These are phyloP conservation scores for Gossypium raimondii DNA, from an alignment of 345 rosid species.

Conservation along the genomic window DNA sequence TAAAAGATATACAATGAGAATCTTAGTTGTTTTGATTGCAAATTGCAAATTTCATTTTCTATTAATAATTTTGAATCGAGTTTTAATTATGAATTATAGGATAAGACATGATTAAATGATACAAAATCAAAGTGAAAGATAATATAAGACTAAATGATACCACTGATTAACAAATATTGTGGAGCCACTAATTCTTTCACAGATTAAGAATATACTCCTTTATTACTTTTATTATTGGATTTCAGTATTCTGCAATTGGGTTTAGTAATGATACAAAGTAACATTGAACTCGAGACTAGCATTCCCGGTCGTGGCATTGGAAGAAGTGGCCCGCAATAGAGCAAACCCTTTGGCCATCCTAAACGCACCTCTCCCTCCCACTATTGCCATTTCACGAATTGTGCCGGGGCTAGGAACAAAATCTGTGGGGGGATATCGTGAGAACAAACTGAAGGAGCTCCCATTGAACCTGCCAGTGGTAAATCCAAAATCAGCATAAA, in stretches of 20 bases:
- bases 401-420: not conserved
- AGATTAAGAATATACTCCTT: too few species aligned
- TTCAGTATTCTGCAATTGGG: not conserved
- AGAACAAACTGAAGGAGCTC: slow-evolving; percentile 43
- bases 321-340: slow-evolving; percentile 16
- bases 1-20: too few species aligned
- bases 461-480: slow-evolving; percentile 37
- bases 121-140: too few species aligned
- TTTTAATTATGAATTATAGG: too few species aligned
- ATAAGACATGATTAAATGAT: too few species aligned
- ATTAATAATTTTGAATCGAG: too few species aligned
- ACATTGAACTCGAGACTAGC: slow-evolving; percentile 37
- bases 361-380: slow-evolving; percentile 38
- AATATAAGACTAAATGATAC: too few species aligned
- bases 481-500: slow-evolving; percentile 40
- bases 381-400: not conserved
- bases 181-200: too few species aligned
- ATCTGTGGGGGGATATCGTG: slow-evolving; percentile 39
- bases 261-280: slow-evolving; percentile 26
- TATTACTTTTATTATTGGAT: too few species aligned
- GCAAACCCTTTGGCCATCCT: slow-evolving; percentile 47
- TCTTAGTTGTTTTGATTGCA: too few species aligned
- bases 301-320: slow-evolving; percentile 31
- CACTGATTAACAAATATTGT: too few species aligned
- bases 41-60: too few species aligned